phyloP scores from a whole-genome alignment of 805 yeast species.

The Brettanomyces sp. region DNA sequence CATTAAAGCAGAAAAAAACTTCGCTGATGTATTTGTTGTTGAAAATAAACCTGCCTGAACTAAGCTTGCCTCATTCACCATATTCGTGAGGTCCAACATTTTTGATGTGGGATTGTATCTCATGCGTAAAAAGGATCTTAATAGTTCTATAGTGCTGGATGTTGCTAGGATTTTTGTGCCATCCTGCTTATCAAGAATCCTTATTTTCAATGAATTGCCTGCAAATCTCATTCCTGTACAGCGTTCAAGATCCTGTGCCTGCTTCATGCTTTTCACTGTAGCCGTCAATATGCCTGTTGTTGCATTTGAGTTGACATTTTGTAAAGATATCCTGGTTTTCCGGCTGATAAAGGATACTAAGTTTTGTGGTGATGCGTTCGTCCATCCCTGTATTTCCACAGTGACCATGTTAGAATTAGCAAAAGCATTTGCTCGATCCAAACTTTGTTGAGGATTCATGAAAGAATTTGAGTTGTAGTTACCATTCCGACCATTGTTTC shows the following conservation, averaged over 20 bases:
- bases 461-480: slow-evolving; percentile 11
- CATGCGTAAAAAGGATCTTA: slow-evolving; percentile 49
- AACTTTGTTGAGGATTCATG: slow-evolving; percentile 9
- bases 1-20: slow-evolving; percentile 86
- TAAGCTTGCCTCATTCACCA: slow-evolving; percentile 55
- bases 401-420: slow-evolving; percentile 27
- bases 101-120: slow-evolving; percentile 59
- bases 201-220: slow-evolving; percentile 53
- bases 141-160: slow-evolving; percentile 46
- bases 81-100: slow-evolving; percentile 59
- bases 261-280: slow-evolving; percentile 40
- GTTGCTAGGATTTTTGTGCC: slow-evolving; percentile 8
- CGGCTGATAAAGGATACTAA: slow-evolving; percentile 60
- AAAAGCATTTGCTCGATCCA: slow-evolving; percentile 15
- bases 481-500: slow-evolving; percentile 10
- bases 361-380: slow-evolving; percentile 64
- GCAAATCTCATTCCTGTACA: slow-evolving; percentile 81
- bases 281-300: slow-evolving; percentile 46
- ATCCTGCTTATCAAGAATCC: slow-evolving; percentile 19
- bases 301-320: slow-evolving; percentile 33
- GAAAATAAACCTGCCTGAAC: slow-evolving; percentile 52
- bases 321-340: slow-evolving; percentile 49
- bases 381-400: slow-evolving; percentile 73
- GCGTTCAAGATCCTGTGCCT: slow-evolving; percentile 48
- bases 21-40: slow-evolving; percentile 38